Conservation (phyloP, 139 green algal species). For the Micractinium conductrix region DNA sequence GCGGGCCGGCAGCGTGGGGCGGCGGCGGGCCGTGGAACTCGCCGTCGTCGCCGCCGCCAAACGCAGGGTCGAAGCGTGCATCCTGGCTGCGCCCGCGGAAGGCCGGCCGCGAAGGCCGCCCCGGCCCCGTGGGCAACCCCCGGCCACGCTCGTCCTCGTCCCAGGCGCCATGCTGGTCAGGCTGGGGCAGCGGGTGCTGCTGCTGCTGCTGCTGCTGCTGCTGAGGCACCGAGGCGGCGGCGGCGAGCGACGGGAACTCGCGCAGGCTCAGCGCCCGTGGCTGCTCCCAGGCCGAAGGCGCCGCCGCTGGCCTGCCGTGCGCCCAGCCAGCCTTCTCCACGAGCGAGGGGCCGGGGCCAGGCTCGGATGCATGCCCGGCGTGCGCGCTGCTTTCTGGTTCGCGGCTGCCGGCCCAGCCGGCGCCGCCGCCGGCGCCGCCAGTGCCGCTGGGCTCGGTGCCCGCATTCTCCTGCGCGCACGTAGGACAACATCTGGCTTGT, state of each 20-base stretch:
- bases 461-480: constrained; percentile 71
- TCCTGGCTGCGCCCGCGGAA: not conserved
- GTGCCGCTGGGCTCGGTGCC: constrained; percentile 69
- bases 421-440: constrained; percentile 2
- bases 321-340: constrained; percentile 63
- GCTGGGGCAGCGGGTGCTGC: no score
- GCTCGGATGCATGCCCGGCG: no score
- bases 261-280: constrained; percentile 64
- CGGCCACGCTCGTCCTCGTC: constrained; percentile 51
- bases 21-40: not conserved
- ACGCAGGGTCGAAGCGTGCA: not conserved
- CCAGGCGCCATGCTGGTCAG: no score
- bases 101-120: not conserved
- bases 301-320: not conserved
- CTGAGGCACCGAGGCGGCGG: constrained; percentile 36
- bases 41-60: not conserved
- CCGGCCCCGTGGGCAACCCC: not conserved
- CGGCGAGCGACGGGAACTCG: constrained; percentile 78
- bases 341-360: not conserved
- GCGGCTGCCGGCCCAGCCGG: constrained; percentile 3
- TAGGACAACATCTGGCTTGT: not conserved
- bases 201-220: not conserved
- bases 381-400: no score
- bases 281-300: constrained; percentile 4
- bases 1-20: no score